Base-by-base conservation (phyloP, 1,139 yeast genomes). In the Candida sanyaensis region DNA sequence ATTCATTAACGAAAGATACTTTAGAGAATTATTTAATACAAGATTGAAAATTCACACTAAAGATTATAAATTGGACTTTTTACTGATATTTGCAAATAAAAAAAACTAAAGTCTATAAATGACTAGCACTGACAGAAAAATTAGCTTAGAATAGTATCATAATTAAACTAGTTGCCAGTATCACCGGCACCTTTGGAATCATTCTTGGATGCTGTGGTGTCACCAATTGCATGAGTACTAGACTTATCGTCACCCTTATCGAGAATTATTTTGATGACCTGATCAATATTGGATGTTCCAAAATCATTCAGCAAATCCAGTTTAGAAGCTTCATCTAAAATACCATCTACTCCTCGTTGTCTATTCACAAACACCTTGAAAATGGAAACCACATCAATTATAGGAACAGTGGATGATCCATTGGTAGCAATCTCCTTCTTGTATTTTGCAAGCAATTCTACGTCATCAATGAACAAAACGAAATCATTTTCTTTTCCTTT, bases 341-440 rank as follows among this genome's bases (percentile, higher is more conserved):
- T 76, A 48, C 96, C 96, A 57, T 83, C 88, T 4, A 81, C 70
- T 31, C 96, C 96, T 43, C 88, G 87, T 42, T 73, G 74, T 54
- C 79, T 77, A 50, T 81, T 77, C 30, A 79, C 73, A 62, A 77
- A 88, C 12, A 88, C 77, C 60, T 85, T 80, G 71, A 81, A 87
- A 13, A 79, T 73, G 0, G 85, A 84, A 2, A 88, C 84, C 26
- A 86, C 78, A 37, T 84, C 84, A 11, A 84, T 74, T 53, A 88
- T 69, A 36, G 95, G 87, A 41, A 81, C 65, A 17, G 83, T 68
- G 33, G 80, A 63, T 52, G 78, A 76, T 40, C 83, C 82, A 6
- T 17, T 34, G 23, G 44, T 11, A n/a, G 17, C 39, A 17, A 34
- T 27, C 7, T 41, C 44, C 42, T 75, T 71, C 50, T 67, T 65